phyloP scores from a whole-genome alignment of 805 yeast species.

The Candida montana region DNA sequence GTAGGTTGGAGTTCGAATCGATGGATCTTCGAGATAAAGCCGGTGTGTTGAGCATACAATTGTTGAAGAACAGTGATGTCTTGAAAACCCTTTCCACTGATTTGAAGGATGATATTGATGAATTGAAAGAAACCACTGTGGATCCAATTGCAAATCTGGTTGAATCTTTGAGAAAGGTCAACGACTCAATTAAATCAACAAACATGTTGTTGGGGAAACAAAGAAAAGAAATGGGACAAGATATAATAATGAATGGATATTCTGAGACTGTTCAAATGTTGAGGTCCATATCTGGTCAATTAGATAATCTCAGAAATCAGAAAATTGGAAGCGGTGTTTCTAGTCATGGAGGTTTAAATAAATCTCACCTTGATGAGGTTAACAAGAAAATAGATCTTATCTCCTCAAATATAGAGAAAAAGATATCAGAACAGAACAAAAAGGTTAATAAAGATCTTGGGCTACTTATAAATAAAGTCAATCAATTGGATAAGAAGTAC shows the following conservation, averaged over 20 bases:
- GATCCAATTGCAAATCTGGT: constrained; percentile 4
- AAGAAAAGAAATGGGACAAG: constrained; percentile 3
- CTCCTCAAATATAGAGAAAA: neutral
- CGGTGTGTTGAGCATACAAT: constrained; percentile 12
- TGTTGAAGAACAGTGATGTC: constrained; percentile 11
- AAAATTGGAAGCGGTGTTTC: neutral
- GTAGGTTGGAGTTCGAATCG: constrained; percentile 44
- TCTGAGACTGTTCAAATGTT: constrained; percentile 6
- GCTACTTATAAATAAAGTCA: too few relatives aligned
- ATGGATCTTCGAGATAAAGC: constrained; percentile 35
- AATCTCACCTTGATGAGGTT: too few relatives aligned
- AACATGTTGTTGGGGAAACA: constrained; percentile 2
- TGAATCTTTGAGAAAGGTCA: constrained; percentile 2
- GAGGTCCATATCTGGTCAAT: constrained; percentile 7
- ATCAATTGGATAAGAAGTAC: too few relatives aligned
- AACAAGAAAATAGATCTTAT: too few relatives aligned
- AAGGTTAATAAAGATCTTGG: too few relatives aligned
- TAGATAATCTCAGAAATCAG: constrained; percentile 1
- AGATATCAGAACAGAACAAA: neutral
- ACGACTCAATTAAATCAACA: neutral
- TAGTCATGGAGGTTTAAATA: too few relatives aligned
- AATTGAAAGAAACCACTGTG: constrained; percentile 1
- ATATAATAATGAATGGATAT: constrained; percentile 1
- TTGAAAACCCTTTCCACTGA: neutral
- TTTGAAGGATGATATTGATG: neutral